These are phyloP conservation scores for Russula brevipes DNA, from an alignment of 768 basidiomycete species.

Conservation along the genomic window DNA sequence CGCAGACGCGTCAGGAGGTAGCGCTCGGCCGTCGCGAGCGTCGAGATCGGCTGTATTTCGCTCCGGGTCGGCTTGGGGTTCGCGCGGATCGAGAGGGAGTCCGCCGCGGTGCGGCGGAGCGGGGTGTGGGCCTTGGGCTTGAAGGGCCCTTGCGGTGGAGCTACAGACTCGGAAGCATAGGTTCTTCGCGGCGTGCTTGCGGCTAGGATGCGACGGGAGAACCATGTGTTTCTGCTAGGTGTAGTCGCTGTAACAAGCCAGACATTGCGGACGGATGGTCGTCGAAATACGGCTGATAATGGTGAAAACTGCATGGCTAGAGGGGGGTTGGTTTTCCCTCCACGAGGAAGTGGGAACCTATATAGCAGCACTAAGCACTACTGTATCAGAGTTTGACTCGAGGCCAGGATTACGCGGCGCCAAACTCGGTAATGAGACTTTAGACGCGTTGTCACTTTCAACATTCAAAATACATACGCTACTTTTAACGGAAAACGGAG, in stretches of 20 bases:
- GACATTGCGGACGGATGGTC: background rate
- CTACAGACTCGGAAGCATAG: constrained; percentile 12
- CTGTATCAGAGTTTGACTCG: constrained; percentile 3
- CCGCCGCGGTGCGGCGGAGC: constrained; percentile 76
- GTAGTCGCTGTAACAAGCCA: background rate
- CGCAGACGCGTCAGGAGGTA: constrained; percentile 66
- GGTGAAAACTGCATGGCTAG: background rate
- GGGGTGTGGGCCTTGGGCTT: constrained; percentile 83
- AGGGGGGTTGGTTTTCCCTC: background rate
- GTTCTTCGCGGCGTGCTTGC: background rate
- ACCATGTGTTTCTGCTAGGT: background rate
- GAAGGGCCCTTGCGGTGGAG: background rate
- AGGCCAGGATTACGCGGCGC: too few species aligned
- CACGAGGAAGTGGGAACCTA: background rate
- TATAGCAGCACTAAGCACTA: background rate
- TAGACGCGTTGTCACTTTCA: background rate
- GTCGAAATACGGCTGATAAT: constrained; percentile 1
- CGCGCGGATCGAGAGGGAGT: constrained; percentile 77
- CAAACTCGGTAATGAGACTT: too few species aligned
- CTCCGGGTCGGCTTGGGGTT: constrained; percentile 84
- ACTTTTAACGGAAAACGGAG: background rate
- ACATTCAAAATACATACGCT: background rate
- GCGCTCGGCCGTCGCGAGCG: constrained; percentile 81
- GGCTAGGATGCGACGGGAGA: background rate
- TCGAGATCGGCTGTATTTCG: constrained; percentile 73